phyloP scores from a whole-genome alignment of 352 stramenopile genomes.

The Pythium guiyangense region DNA sequence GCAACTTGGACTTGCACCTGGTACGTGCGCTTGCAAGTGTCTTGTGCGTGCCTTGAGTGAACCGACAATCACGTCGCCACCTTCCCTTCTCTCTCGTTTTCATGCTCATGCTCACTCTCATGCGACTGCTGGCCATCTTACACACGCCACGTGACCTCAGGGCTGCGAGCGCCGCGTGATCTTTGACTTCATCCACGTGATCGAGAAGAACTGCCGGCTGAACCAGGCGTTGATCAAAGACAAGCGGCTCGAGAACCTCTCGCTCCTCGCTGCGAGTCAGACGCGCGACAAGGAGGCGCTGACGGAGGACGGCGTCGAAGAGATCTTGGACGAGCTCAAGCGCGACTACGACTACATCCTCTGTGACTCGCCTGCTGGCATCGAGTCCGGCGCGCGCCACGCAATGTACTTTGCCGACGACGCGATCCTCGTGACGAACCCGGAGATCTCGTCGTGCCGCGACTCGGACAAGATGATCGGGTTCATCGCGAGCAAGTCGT shows the following conservation, averaged over 20 bases:
- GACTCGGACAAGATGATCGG: conserved; percentile 96
- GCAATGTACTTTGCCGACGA: conserved; percentile 94
- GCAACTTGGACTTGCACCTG: conserved; percentile 91
- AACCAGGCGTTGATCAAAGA: conserved; percentile 90
- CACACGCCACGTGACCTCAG: no score
- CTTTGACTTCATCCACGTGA: conserved; percentile 94
- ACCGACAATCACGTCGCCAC: no score
- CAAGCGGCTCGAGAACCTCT: conserved; percentile 83
- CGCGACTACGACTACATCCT: conserved; percentile 89
- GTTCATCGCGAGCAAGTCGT: conserved; percentile 89
- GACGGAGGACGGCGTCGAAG: conserved; percentile 84
- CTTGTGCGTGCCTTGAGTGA: no score
- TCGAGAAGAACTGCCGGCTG: conserved; percentile 87
- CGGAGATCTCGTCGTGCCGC: conserved; percentile 88
- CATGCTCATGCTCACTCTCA: background rate
- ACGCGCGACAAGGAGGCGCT: conserved; percentile 89
- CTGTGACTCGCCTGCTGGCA: conserved; percentile 87
- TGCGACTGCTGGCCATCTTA: no score
- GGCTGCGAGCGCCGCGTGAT: conserved; percentile 91
- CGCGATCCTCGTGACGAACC: conserved; percentile 93
- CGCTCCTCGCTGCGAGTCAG: conserved; percentile 86
- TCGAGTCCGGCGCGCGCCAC: conserved; percentile 86
- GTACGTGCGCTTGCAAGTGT: conserved; percentile 11
- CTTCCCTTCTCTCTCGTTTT: background rate
- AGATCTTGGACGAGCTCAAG: conserved; percentile 79